Conservation (phyloP, 2,329 filamentous ascomycete species). For the Colletotrichum theobromicola region DNA sequence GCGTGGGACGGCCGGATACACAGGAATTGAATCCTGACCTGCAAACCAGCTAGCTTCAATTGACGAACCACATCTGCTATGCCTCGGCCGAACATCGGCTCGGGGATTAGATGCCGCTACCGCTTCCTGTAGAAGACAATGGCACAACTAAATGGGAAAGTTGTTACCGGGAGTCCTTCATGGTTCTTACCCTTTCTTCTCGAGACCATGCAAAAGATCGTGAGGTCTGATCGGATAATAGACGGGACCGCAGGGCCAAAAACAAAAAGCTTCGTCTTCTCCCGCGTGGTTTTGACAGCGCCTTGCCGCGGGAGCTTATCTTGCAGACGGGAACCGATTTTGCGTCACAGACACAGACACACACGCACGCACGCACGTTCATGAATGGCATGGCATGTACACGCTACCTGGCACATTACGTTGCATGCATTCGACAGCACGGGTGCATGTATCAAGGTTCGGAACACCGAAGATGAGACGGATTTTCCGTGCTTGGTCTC, state of each 20-base stretch:
- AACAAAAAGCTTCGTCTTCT: neutral
- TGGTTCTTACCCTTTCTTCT: neutral
- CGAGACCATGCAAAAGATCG: neutral
- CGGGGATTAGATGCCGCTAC: neutral
- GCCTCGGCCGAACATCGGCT: neutral
- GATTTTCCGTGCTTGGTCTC: neutral
- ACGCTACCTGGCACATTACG: neutral
- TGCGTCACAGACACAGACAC: too few relatives aligned
- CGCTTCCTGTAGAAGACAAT: too few relatives aligned
- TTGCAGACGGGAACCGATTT: neutral
- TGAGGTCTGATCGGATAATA: neutral
- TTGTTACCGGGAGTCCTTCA: neutral
- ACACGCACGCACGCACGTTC: neutral
- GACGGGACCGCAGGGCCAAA: neutral
- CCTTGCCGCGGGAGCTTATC: neutral
- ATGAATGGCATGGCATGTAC: neutral
- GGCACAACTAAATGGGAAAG: too few relatives aligned
- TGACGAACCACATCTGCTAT: neutral
- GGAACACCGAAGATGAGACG: neutral
- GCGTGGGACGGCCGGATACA: neutral
- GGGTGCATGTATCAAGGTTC: neutral
- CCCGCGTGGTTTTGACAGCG: neutral
- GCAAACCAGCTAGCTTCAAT: neutral
- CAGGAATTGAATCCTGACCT: neutral
- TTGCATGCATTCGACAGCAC: neutral